phyloP scores from a whole-genome alignment of 148 eudicot genomes.

The Gaultheria prostrata region DNA sequence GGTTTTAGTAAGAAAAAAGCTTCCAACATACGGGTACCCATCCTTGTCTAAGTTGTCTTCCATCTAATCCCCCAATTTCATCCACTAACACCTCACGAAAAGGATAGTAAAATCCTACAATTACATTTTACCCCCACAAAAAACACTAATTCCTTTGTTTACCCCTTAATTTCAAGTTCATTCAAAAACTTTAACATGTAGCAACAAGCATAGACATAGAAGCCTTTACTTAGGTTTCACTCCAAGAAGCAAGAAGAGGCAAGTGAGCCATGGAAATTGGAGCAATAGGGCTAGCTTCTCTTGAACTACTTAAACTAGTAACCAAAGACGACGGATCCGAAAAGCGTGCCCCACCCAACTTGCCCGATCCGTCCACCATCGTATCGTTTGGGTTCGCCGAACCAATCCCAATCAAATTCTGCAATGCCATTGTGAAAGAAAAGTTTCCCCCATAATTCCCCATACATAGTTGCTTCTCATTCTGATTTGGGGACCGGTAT shows the following conservation, averaged over 20 bases:
- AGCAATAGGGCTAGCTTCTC: constrained; percentile 64
- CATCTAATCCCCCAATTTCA: constrained; percentile 26
- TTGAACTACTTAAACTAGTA: constrained; percentile 69
- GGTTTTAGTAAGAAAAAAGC: constrained; percentile 34
- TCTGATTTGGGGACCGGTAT: background rate
- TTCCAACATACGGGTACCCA: constrained; percentile 32
- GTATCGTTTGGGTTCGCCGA: constrained; percentile 16
- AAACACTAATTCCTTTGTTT: constrained; percentile 17
- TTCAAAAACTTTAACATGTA: constrained; percentile 23
- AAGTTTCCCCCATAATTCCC: constrained; percentile 21
- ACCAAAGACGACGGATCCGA: constrained; percentile 63
- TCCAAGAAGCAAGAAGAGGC: constrained; percentile 75
- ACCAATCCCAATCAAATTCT: constrained; percentile 39
- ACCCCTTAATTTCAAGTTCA: constrained; percentile 17
- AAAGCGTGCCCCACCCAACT: constrained; percentile 25
- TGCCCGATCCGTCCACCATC: constrained; percentile 8
- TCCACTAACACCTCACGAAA: constrained; percentile 20
- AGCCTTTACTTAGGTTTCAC: constrained; percentile 33
- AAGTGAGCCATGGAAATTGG: constrained; percentile 47
- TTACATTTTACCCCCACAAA: constrained; percentile 6
- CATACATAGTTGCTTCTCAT: background rate
- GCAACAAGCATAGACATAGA: constrained; percentile 1
- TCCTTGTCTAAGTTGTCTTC: constrained; percentile 29
- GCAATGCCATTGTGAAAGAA: constrained; percentile 35
- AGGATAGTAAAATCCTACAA: constrained; percentile 10